A percentile compares a stretch with the other conserved stretches of the same genome.
Evolutionary conservation across 352 stramenopile species (phyloP).

Genomic region (Phytopythium oedochilum): DNA sequence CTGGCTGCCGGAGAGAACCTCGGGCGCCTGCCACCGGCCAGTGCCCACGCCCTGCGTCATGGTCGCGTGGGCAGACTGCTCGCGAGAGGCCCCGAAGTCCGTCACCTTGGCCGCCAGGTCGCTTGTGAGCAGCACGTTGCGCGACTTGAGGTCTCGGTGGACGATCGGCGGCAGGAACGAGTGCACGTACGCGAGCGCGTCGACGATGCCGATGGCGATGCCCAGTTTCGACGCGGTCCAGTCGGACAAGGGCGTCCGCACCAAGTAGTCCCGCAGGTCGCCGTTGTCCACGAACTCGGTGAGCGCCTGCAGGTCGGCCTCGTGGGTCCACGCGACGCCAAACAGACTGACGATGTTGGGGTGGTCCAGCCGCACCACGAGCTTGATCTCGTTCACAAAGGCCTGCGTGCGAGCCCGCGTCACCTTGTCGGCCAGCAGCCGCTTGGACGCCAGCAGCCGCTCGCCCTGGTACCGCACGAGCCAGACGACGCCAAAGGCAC

Average conservation of each 20-base stretch:
- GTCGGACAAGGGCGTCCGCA: constrained; percentile 1
- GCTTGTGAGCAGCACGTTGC: constrained; percentile 22
- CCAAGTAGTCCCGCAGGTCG: constrained; percentile 33
- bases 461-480: constrained; percentile 13
- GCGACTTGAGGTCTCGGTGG: constrained; percentile 31
- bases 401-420: constrained; percentile 15
- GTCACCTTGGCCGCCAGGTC: constrained; percentile 23
- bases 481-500: constrained; percentile 20
- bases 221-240: constrained; percentile 26
- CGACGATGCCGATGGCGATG: constrained; percentile 30
- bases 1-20: constrained; percentile 48
- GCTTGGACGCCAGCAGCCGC: constrained; percentile 13
- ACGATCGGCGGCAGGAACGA: constrained; percentile 21
- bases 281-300: constrained; percentile 49
- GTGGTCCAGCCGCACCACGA: constrained; percentile 31
- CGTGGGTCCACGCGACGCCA: constrained; percentile 38
- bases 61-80: constrained; percentile 15
- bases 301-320: constrained; percentile 37
- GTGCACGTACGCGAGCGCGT: constrained; percentile 40
- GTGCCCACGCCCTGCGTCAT: constrained; percentile 48
- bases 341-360: constrained; percentile 27
- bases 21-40: constrained; percentile 50
- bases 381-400: constrained; percentile 29
- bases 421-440: constrained; percentile 7
- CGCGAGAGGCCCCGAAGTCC: constrained; percentile 21